phyloP scores from a whole-genome alignment of 345 rosid genomes.

The Rhodamnia argentea region DNA sequence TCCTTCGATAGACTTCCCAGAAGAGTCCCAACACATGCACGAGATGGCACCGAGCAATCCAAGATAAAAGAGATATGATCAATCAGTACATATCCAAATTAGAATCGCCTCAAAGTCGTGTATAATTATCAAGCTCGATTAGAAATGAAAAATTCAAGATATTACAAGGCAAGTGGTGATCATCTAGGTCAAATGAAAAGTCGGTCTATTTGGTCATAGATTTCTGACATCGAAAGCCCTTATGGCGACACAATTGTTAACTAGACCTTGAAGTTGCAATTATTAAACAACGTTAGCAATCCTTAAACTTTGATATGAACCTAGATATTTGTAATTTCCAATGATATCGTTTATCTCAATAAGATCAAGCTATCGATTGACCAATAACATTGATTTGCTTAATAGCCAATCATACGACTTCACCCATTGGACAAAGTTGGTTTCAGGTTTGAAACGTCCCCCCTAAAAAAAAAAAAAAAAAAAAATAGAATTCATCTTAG shows the following conservation, averaged over 20 bases:
- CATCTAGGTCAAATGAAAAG: not conserved
- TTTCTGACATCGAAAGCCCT: not conserved
- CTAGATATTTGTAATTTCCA: not conserved
- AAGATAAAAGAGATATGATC: not conserved
- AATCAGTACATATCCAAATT: not conserved
- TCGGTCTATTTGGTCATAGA: not conserved
- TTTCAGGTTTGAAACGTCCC: too few relatives aligned
- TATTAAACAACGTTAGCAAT: not conserved
- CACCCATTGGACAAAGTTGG: too few relatives aligned
- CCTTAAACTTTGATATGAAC: not conserved
- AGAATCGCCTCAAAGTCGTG: constrained; percentile 27
- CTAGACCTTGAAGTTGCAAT: not conserved
- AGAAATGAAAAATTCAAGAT: not conserved
- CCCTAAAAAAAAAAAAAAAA: too few relatives aligned
- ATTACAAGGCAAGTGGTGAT: not conserved
- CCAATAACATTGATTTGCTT: too few relatives aligned
- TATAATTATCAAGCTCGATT: not conserved
- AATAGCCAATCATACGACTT: too few relatives aligned
- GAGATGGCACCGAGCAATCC: not conserved
- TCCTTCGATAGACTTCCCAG: not conserved
- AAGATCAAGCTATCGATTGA: too few relatives aligned
- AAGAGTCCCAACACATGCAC: not conserved
- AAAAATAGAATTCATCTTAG: too few relatives aligned
- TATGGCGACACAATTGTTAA: not conserved
- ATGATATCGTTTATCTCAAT: not conserved